Percentiles rank a stretch among this genome's conserved stretches.
Evolutionary conservation across 352 stramenopile species (phyloP).

Genomic region (Elongisporangium senticosum): DNA sequence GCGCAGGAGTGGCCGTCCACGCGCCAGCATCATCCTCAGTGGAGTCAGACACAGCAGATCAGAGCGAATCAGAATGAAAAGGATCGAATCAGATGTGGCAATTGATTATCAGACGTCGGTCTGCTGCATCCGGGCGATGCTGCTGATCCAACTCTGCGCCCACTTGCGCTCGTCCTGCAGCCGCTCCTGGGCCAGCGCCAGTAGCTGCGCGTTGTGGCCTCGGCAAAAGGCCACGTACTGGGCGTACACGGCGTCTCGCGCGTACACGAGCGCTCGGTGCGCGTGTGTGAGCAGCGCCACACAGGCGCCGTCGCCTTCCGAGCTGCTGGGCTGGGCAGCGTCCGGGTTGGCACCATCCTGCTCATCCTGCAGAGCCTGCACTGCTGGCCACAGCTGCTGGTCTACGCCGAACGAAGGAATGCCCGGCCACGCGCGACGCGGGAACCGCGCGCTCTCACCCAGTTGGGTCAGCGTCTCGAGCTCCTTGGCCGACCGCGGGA

Average conservation of each 20-base stretch:
- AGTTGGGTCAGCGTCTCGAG: slow-evolving; percentile 34
- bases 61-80: background rate
- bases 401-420: slow-evolving; percentile 43
- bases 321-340: background rate
- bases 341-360: slow-evolving; percentile 8
- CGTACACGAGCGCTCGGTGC: slow-evolving; percentile 44
- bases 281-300: slow-evolving; percentile 48
- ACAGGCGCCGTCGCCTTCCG: slow-evolving; percentile 24
- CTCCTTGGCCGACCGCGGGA: slow-evolving; percentile 37
- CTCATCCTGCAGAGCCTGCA: slow-evolving; percentile 12
- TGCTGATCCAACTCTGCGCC: slow-evolving; percentile 38
- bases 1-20: background rate
- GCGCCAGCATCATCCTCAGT: background rate
- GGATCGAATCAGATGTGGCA: background rate
- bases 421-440: slow-evolving; percentile 35
- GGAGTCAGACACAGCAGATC: background rate
- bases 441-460: slow-evolving; percentile 43
- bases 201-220: slow-evolving; percentile 10
- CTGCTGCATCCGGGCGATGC: slow-evolving; percentile 25
- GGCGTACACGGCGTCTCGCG: slow-evolving; percentile 35
- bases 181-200: slow-evolving; percentile 27
- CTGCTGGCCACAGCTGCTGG: slow-evolving; percentile 16
- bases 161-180: slow-evolving; percentile 58
- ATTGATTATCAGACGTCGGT: background rate
- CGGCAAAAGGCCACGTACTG: slow-evolving; percentile 26